phyloP scores from a whole-genome alignment of 225 moss, liverwort and hornwort genomes.

The Rhytidiadelphus loreus region DNA sequence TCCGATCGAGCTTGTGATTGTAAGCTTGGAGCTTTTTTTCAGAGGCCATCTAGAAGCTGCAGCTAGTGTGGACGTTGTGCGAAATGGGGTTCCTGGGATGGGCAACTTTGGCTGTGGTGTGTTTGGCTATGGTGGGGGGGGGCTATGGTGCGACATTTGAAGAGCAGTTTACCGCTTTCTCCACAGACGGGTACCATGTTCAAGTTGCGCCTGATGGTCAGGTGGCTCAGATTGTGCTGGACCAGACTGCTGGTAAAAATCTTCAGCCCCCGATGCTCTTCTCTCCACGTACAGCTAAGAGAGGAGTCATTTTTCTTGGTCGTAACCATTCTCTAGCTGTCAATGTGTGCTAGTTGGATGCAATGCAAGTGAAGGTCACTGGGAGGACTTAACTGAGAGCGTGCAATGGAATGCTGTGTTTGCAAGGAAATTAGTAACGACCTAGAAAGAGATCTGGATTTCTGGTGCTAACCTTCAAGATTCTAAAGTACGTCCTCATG shows the following conservation, averaged over 20 bases:
- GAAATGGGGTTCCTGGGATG: slow-evolving; percentile 4
- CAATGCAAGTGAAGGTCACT: not conserved
- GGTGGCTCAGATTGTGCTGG: slow-evolving; percentile 17
- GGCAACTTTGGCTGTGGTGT: not conserved
- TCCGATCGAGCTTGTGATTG: not conserved
- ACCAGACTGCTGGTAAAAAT: slow-evolving; percentile 17
- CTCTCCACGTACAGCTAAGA: not conserved
- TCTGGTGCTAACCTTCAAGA: not conserved
- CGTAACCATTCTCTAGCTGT: not conserved
- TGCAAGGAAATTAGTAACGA: not conserved
- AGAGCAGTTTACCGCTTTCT: slow-evolving; percentile 21
- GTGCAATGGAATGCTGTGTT: not conserved
- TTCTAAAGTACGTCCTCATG: not conserved
- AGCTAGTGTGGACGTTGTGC: not conserved
- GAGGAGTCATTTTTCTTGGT: not conserved
- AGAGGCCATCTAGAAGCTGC: not conserved
- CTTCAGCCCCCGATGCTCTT: not conserved
- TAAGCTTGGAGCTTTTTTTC: not conserved
- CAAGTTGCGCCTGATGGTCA: slow-evolving; percentile 28
- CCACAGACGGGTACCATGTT: slow-evolving; percentile 24
- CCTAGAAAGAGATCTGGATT: not conserved
- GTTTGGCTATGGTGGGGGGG: slow-evolving; percentile 7
- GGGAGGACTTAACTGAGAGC: not conserved
- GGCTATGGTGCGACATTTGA: slow-evolving; percentile 6
- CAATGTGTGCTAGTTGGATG: not conserved